Evolutionary conservation across 352 stramenopile species (phyloP), one percentile per base, ranked within the genome.

Genomic region (Globisporangium mamillatum): DNA sequence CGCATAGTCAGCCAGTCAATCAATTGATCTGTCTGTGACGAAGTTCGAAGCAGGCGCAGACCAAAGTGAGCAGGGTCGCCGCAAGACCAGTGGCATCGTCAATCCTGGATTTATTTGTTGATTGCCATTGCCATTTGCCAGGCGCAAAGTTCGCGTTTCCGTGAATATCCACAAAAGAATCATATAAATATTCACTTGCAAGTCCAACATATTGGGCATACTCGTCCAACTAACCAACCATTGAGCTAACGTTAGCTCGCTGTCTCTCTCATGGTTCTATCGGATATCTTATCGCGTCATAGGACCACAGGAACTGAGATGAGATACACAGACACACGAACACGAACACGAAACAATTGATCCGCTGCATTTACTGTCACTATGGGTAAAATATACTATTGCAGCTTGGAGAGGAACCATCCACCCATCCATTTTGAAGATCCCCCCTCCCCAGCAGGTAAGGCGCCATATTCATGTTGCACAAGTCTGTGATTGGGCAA

Each of bases 71-170:
- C 7, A 50, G 10, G 20, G 32, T 50, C 34, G 12, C 6, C 12
- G 54, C 22, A 18, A 18, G 27, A 32, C 27, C 27, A 60, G 55
- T 50, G 57, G 22, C 36, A 54, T 60, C 16, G 14, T 22, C 6
- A 34, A 44, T 60, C 27, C 58, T 63, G 58, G 58, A 63, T 63
- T 53, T 53, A 63, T 63, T 63, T 63, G 58, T 53, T 63, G 58
- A 63, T 63, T 63, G 58, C n/a, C 9, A 34, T 44, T 44, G 36
- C 22, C 54, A 25, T 50, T 20, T 20, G 1, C 16, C 41, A 20
- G 14, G 12, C 2, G 38, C 52, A 25, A 60, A 60, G 52, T 27
- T 18, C 12, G 12, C 24, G 4, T 8, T 29, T 9, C 1, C 52
- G 20, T 57, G 7, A n/a, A n/a, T 20, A 50, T 20, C 4, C 14